Base-by-base conservation (phyloP, 352 stramenopile species). In the Pythium sp. region DNA sequence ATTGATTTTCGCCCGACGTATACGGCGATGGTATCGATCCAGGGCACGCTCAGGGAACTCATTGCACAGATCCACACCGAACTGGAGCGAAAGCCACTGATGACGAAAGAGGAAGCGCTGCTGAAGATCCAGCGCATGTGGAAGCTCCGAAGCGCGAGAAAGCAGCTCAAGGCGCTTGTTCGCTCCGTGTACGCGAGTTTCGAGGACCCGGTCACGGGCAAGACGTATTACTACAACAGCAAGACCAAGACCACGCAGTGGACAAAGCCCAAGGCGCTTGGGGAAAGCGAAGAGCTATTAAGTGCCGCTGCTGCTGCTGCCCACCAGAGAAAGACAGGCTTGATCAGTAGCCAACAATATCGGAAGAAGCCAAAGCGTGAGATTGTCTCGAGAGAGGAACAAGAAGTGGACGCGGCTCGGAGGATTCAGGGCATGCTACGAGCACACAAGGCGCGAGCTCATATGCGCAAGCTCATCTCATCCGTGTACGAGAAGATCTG, bases 211-310 rank as follows among this genome's bases (percentile, higher is more conserved):
- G 55, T 59, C 8, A 92, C 83, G 3, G 84, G 84, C 8, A 43
- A 83, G 65, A 87, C 76, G 36, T 94, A 93, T 67, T 95, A 93
- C 74, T 90, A 88, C 77, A 95, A 95, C 80, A 86, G 73, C 6
- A 73, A 74, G 22, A 93, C 85, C 2, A 79, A 90, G 61, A 68
- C 77, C 28, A 84, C 82, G 11, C 84, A 89, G 66, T 95, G 87
- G 87, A 78, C 67, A 5, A 91, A 91, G 32, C 85, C 85, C 32
- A 69, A 68, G 24, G 75, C 68, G 11, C 74, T 92, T 8, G 81
- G 75, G 6, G 65, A 55, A 1, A 72, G 80, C 36, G 51, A 68
- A 12, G 43, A 80, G 30, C 26, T 53, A 55, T 18, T 47, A 8
- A 43, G 20, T 5, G 26, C 38, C 30, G 28, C 36, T 34, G 26